Conservation (phyloP, 202 grass and related monocot species). For the Alloteropsis angusta region DNA sequence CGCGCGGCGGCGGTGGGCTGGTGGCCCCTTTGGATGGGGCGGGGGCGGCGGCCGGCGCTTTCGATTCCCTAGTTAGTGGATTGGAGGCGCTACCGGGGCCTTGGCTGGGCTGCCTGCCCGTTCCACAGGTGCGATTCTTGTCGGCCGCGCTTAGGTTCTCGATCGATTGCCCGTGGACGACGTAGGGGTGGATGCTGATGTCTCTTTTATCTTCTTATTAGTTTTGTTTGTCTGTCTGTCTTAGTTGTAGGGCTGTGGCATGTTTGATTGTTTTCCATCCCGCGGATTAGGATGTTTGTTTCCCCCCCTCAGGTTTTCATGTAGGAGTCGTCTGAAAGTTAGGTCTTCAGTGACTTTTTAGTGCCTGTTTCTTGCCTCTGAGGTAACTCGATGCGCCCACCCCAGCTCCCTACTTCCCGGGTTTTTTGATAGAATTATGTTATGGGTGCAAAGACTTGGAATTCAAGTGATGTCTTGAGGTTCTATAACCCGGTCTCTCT, state of each 20-base stretch:
- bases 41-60: not conserved
- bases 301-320: not conserved
- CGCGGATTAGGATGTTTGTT: not conserved
- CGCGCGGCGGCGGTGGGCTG: not conserved
- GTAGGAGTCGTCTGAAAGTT: not conserved
- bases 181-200: not conserved
- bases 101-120: not conserved
- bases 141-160: not conserved
- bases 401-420: conserved; percentile 3
- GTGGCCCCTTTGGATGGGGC: conserved; percentile 4
- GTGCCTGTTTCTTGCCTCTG: conserved; percentile 13
- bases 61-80: conserved; percentile 20
- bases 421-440: not conserved
- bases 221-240: not conserved
- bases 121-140: conserved; percentile 15
- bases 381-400: conserved; percentile 19
- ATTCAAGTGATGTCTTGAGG: not conserved
- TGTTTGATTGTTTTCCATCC: conserved; percentile 4
- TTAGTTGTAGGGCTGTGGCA: not conserved
- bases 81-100: not conserved
- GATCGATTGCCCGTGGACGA: not conserved
- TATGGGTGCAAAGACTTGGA: not conserved
- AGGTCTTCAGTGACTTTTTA: not conserved
- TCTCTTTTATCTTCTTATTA: not conserved
- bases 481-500: not conserved